Conservation (phyloP, 768 basidiomycete genomes). For the Russula vinacea region DNA sequence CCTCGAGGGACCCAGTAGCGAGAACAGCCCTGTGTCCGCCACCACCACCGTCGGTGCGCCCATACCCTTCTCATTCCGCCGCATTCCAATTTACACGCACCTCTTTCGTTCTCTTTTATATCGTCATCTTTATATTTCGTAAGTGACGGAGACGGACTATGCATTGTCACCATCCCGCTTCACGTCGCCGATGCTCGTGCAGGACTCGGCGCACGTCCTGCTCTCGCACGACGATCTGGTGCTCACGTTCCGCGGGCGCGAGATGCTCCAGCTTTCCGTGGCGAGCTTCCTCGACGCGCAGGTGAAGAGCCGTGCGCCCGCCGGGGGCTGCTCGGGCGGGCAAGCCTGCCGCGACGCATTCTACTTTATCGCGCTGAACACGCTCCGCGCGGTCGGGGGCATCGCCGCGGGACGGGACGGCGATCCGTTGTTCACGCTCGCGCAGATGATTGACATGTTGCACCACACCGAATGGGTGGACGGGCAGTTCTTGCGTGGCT, state of each 20-base stretch:
- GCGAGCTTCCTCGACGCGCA: slow-evolving; percentile 57
- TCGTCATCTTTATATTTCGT: not conserved
- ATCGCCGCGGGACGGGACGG: slow-evolving; percentile 70
- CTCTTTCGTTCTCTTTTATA: no score
- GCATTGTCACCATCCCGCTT: slow-evolving; percentile 18
- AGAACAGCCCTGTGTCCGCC: slow-evolving; percentile 5
- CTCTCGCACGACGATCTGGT: slow-evolving; percentile 43
- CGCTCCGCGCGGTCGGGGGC: slow-evolving; percentile 66
- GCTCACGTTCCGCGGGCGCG: slow-evolving; percentile 57
- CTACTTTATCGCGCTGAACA: slow-evolving; percentile 72
- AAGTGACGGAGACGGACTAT: not conserved
- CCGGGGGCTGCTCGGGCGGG: slow-evolving; percentile 45
- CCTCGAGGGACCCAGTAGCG: slow-evolving; percentile 10
- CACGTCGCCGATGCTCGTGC: slow-evolving; percentile 13
- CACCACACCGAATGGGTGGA: slow-evolving; percentile 66
- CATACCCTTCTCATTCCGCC: slow-evolving; percentile 10
- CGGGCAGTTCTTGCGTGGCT: slow-evolving; percentile 48
- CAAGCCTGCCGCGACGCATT: slow-evolving; percentile 63
- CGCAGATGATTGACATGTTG: slow-evolving; percentile 70
- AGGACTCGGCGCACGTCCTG: slow-evolving; percentile 22
- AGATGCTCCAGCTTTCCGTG: slow-evolving; percentile 59
- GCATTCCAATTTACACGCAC: not conserved
- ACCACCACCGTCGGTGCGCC: not conserved
- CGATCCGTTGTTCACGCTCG: slow-evolving; percentile 66
- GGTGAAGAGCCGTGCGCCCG: slow-evolving; percentile 49